Percentiles rank a stretch among this genome's conserved stretches.
phyloP scores from a whole-genome alignment of 441 rosid species.

The Pelargonium citronellum region DNA sequence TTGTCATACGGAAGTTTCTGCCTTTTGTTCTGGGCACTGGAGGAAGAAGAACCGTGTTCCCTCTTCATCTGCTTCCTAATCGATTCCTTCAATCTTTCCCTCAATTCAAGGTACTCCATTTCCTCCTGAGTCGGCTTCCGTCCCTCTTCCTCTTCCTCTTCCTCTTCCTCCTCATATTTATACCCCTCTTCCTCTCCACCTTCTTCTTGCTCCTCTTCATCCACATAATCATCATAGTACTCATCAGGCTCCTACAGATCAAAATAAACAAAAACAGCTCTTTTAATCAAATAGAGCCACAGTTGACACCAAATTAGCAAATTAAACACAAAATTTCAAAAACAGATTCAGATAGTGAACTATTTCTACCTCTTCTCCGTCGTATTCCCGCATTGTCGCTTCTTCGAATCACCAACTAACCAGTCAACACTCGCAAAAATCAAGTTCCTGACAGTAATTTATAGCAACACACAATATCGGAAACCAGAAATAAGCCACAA shows the following conservation, averaged over 20 bases:
- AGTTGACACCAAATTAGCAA: not conserved
- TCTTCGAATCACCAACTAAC: not conserved
- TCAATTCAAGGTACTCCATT: conserved; percentile 55
- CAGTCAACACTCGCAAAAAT: not conserved
- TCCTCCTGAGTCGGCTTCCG: conserved; percentile 59
- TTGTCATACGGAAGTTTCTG: conserved; percentile 48
- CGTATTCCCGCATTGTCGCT: conserved; percentile 37
- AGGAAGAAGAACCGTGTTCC: conserved; percentile 35
- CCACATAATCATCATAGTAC: conserved; percentile 64
- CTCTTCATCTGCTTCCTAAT: conserved; percentile 45
- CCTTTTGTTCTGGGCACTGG: conserved; percentile 38
- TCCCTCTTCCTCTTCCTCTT: conserved; percentile 37
- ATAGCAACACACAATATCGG: not conserved
- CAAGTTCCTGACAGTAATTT: not conserved
- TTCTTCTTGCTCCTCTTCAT: conserved; percentile 38
- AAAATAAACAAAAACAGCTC: not conserved
- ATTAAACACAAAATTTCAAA: not conserved
- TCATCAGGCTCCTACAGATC: conserved; percentile 47
- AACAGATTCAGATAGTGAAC: not conserved
- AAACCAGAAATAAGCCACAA: not conserved
- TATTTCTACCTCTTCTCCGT: conserved; percentile 21
- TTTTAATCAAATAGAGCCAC: not conserved
- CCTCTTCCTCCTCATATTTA: conserved; percentile 30
- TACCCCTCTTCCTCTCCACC: conserved; percentile 30
- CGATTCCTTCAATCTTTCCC: conserved; percentile 55